A percentile compares a stretch with the other conserved stretches of the same genome.
These are phyloP conservation scores for Arthroderma sp. DNA, from an alignment of 2,329 filamentous ascomycete species.

Conservation along the genomic window DNA sequence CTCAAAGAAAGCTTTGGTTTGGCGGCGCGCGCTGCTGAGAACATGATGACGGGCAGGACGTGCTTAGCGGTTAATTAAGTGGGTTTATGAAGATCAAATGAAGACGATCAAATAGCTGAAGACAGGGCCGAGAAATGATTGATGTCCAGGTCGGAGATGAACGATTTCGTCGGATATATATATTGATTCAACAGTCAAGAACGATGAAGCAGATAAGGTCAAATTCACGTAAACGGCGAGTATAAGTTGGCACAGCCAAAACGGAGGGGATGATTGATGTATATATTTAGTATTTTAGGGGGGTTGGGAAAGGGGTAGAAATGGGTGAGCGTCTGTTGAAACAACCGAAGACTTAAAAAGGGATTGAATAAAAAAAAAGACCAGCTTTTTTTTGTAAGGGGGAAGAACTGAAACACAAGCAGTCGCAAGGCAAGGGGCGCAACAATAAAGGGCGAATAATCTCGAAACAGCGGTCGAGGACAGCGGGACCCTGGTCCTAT, in stretches of 20 bases:
- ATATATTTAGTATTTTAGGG: slow-evolving; percentile 3
- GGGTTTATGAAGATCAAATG: slow-evolving; percentile 1
- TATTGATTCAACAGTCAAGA: not conserved
- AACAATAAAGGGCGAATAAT: not conserved
- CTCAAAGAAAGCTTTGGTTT: slow-evolving; percentile 39
- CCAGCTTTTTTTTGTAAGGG: slow-evolving; percentile 3
- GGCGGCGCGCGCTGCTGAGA: slow-evolving; percentile 26
- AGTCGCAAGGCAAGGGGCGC: not conserved
- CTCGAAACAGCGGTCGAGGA: not conserved
- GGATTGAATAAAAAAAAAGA: slow-evolving; percentile 2
- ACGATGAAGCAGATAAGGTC: not conserved
- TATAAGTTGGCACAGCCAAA: not conserved
- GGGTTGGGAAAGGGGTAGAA: not conserved
- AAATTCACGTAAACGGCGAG: not conserved
- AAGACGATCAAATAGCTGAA: not conserved
- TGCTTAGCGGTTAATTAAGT: not conserved
- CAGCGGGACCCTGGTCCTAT: slow-evolving; percentile 2
- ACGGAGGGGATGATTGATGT: not conserved
- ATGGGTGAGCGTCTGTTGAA: slow-evolving; percentile 1
- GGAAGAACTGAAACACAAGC: slow-evolving; percentile 3
- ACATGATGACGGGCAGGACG: slow-evolving; percentile 25
- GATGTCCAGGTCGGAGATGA: not conserved
- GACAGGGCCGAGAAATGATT: not conserved
- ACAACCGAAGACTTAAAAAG: slow-evolving; percentile 3
- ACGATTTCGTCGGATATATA: not conserved